phyloP scores from a whole-genome alignment of 2,329 filamentous ascomycete species.

The Colletotrichum chrysophilum region DNA sequence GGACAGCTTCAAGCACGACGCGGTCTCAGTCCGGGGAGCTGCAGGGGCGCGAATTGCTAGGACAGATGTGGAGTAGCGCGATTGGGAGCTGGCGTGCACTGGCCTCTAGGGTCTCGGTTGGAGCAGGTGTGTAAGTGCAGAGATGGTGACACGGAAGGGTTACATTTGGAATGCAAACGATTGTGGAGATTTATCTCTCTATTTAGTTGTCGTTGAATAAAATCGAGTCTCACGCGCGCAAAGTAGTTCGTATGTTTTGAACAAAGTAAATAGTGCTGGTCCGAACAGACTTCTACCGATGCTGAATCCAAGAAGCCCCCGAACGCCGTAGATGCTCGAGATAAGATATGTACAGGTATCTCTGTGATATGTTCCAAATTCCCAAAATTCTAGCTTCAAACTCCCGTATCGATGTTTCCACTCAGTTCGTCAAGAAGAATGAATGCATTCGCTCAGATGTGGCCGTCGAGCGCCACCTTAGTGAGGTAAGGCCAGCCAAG shows the following conservation, averaged over 20 bases:
- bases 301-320: not conserved
- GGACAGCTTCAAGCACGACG: slow-evolving; percentile 25
- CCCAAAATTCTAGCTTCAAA: not conserved
- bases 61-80: slow-evolving; percentile 15
- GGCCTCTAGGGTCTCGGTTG: slow-evolving; percentile 4
- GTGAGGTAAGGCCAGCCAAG: slow-evolving; percentile 22
- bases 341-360: slow-evolving; percentile 19
- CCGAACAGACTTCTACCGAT: slow-evolving; percentile 5
- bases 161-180: not conserved
- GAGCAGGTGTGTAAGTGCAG: slow-evolving; percentile 1
- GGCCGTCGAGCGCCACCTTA: slow-evolving; percentile 4
- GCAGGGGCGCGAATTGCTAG: slow-evolving; percentile 24
- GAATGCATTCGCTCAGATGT: not conserved
- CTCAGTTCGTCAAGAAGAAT: not conserved
- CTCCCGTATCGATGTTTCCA: not conserved
- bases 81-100: slow-evolving; percentile 7
- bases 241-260: not conserved
- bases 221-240: not conserved
- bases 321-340: slow-evolving; percentile 10
- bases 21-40: slow-evolving; percentile 22
- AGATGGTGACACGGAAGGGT: not conserved
- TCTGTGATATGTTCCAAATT: not conserved
- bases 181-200: not conserved
- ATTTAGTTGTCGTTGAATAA: not conserved
- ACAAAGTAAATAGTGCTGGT: slow-evolving; percentile 16